These are phyloP conservation scores for Berkeleyomyces basicola DNA, from an alignment of 2,329 filamentous ascomycete genomes.

Conservation along the genomic window DNA sequence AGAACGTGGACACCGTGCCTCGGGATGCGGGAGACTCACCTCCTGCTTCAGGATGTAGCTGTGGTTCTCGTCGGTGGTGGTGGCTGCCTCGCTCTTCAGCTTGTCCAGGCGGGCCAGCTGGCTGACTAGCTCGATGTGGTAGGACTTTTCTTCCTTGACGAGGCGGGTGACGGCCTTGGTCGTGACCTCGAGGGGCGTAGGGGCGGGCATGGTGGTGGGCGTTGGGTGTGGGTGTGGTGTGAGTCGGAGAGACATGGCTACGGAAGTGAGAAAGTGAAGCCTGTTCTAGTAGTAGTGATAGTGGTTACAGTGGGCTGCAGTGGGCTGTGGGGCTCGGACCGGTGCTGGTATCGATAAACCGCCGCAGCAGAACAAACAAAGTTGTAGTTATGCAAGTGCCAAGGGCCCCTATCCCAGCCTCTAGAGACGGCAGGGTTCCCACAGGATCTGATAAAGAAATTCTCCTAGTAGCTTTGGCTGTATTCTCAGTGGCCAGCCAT, in stretches of 20 bases:
- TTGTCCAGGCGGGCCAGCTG: slow-evolving; percentile 57
- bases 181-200: slow-evolving; percentile 59
- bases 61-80: slow-evolving; percentile 51
- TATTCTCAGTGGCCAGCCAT: not conserved
- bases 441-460: slow-evolving; percentile 4
- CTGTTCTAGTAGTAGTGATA: not conserved
- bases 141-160: slow-evolving; percentile 80
- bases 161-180: slow-evolving; percentile 67
- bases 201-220: slow-evolving; percentile 48
- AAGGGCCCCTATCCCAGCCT: no score
- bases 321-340: no score
- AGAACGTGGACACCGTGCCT: not conserved
- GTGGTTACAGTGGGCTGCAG: not conserved
- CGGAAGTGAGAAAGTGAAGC: not conserved
- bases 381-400: no score
- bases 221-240: not conserved
- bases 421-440: not conserved
- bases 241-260: not conserved
- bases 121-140: slow-evolving; percentile 67
- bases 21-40: slow-evolving; percentile 32
- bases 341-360: no score
- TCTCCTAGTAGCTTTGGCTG: not conserved
- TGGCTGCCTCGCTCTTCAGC: slow-evolving; percentile 29
- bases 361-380: no score
- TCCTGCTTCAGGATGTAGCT: slow-evolving; percentile 71